Conservation (phyloP, 306 rosid species). For the Corylus americana region DNA sequence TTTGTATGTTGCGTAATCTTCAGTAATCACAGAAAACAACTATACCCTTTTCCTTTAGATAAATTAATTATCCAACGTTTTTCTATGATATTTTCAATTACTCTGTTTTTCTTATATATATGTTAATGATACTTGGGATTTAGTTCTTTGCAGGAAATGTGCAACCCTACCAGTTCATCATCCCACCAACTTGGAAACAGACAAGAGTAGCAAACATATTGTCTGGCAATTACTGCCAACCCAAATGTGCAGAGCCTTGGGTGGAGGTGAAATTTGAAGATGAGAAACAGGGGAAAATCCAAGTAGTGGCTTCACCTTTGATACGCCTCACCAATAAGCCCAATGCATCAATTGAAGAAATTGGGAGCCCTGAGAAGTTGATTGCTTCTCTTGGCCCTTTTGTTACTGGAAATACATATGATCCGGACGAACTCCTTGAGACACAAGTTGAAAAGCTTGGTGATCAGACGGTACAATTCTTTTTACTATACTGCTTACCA, state of each 20-base stretch:
- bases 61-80: neutral
- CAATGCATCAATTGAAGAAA: constrained; percentile 86
- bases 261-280: constrained; percentile 96
- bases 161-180: constrained; percentile 86
- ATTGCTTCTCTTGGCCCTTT: constrained; percentile 96
- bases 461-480: constrained; percentile 66
- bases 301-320: constrained; percentile 90
- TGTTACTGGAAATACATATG: constrained; percentile 81
- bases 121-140: constrained; percentile 60
- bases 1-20: neutral
- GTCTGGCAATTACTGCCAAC: constrained; percentile 99
- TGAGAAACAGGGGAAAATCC: constrained; percentile 86
- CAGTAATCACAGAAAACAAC: neutral
- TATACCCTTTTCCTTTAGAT: neutral
- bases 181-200: constrained; percentile 96
- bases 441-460: constrained; percentile 75
- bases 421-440: constrained; percentile 89
- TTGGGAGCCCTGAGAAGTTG: constrained; percentile 85
- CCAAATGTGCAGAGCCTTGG: constrained; percentile 99
- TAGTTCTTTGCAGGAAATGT: constrained; percentile 93
- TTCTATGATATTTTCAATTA: neutral
- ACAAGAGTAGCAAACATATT: constrained; percentile 81
- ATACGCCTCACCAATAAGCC: constrained; percentile 91
- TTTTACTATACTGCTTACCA: constrained; percentile 2
- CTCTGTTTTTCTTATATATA: constrained; percentile 23